Conservation (phyloP, 169 alveolate species). For the Haemoproteus tartakovskyi region DNA sequence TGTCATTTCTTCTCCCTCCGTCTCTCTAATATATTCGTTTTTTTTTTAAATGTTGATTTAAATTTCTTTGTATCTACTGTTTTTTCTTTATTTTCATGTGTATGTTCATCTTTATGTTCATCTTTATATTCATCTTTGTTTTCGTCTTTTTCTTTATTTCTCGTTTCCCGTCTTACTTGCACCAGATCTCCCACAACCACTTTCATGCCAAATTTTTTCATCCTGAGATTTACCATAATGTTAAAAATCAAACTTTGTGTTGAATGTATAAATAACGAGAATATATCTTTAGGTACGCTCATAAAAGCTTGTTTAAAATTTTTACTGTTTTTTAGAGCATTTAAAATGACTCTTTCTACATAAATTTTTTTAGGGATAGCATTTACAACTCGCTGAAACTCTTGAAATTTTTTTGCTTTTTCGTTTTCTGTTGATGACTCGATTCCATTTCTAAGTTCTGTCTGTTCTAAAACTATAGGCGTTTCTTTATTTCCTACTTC, state of each 20-base stretch:
- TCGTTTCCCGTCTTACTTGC: constrained; percentile 11
- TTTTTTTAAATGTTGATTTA: too few relatives aligned
- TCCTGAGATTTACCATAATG: constrained; percentile 82
- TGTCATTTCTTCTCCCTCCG: too few relatives aligned
- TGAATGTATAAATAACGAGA: constrained; percentile 89
- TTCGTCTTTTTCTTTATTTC: neutral
- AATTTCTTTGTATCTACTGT: too few relatives aligned
- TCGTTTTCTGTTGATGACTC: neutral
- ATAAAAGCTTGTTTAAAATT: constrained; percentile 79
- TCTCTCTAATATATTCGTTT: too few relatives aligned
- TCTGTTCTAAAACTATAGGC: neutral
- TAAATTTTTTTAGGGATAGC: constrained; percentile 41
- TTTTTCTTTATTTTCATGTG: too few relatives aligned
- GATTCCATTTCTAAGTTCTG: neutral
- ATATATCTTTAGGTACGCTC: constrained; percentile 82
- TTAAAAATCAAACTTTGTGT: constrained; percentile 91
- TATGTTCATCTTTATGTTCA: constrained; percentile 69
- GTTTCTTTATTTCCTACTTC: neutral
- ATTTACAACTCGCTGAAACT: constrained; percentile 11
- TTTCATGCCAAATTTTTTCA: constrained; percentile 83
- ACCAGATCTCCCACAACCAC: constrained; percentile 80
- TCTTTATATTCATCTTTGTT: constrained; percentile 65
- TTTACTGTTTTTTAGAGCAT: constrained; percentile 64
- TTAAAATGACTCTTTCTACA: constrained; percentile 70
- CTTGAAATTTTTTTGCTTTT: constrained; percentile 11